Percentiles rank a stretch among this genome's conserved stretches.
These are phyloP conservation scores for Globisporangium spiculum DNA, from an alignment of 352 stramenopile species.

Conservation along the genomic window DNA sequence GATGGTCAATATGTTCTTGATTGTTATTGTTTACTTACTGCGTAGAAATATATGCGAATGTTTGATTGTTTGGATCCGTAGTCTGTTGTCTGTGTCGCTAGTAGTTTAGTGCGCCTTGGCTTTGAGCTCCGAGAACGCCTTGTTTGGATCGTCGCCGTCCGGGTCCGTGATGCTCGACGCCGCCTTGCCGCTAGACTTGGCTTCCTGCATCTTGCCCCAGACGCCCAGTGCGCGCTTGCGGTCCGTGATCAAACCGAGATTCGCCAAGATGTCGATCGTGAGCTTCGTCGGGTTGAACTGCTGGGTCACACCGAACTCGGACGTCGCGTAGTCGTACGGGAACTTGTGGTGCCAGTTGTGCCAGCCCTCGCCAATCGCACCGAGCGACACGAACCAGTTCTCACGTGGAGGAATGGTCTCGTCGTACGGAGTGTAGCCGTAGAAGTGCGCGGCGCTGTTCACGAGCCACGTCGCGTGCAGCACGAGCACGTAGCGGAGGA, in stretches of 20 bases:
- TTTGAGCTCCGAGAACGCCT: slow-evolving; percentile 67
- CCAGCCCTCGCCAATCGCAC: slow-evolving; percentile 97
- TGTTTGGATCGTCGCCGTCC: slow-evolving; percentile 43
- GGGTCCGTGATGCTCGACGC: slow-evolving; percentile 25
- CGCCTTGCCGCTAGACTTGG: slow-evolving; percentile 20
- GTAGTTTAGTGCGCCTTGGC: slow-evolving; percentile 10
- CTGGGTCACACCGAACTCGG: slow-evolving; percentile 92
- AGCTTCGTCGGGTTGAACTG: slow-evolving; percentile 99
- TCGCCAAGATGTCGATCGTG: slow-evolving; percentile 93
- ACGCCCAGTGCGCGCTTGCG: slow-evolving; percentile 93
- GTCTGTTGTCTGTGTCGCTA: not conserved
- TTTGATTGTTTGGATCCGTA: not conserved
- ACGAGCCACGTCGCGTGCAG: slow-evolving; percentile 98
- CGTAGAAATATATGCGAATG: slow-evolving; percentile 3
- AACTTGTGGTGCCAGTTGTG: slow-evolving; percentile 99
- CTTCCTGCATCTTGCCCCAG: slow-evolving; percentile 91
- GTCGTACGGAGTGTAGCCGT: slow-evolving; percentile 97
- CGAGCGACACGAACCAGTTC: slow-evolving; percentile 96
- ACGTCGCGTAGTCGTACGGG: slow-evolving; percentile 98
- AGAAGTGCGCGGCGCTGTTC: slow-evolving; percentile 98
- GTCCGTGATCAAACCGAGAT: slow-evolving; percentile 91
- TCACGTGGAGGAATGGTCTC: slow-evolving; percentile 92
- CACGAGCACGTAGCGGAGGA: slow-evolving; percentile 92
- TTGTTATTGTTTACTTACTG: slow-evolving; percentile 2
- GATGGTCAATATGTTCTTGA: not conserved